phyloP scores from a whole-genome alignment of 2,329 filamentous ascomycete species.

The Aspergillus hiratsukae region DNA sequence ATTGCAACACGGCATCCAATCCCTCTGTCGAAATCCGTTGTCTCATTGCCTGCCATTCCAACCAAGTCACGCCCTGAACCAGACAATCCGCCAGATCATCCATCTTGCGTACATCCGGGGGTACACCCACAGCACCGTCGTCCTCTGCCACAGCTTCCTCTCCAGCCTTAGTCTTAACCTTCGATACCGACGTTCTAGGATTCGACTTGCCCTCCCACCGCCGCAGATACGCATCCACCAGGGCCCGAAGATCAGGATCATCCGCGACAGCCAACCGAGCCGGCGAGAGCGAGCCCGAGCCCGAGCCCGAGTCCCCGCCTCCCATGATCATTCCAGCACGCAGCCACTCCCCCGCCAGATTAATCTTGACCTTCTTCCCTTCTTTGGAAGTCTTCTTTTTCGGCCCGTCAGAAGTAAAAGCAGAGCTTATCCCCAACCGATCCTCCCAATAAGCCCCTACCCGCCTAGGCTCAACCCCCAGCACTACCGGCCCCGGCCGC shows the following conservation, averaged over 20 bases:
- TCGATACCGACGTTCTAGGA: too few relatives aligned
- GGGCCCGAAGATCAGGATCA: slow-evolving; percentile 14
- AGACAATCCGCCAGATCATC: slow-evolving; percentile 80
- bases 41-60: slow-evolving; percentile 61
- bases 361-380: slow-evolving; percentile 56
- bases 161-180: neutral
- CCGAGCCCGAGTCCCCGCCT: too few relatives aligned
- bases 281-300: slow-evolving; percentile 7
- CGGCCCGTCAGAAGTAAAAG: too few relatives aligned
- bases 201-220: slow-evolving; percentile 22
- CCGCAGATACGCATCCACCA: slow-evolving; percentile 25
- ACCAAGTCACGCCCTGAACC: slow-evolving; percentile 71
- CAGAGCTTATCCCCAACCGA: slow-evolving; percentile 38
- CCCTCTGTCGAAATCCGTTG: slow-evolving; percentile 23
- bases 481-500: slow-evolving; percentile 2
- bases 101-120: slow-evolving; percentile 51
- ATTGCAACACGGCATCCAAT: slow-evolving; percentile 10
- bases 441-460: slow-evolving; percentile 32
- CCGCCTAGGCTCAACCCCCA: slow-evolving; percentile 13
- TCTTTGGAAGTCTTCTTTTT: slow-evolving; percentile 12
- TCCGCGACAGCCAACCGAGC: slow-evolving; percentile 10
- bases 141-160: slow-evolving; percentile 4
- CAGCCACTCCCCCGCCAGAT: slow-evolving; percentile 56
- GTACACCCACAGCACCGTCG: slow-evolving; percentile 11
- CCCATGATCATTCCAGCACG: neutral